Evolutionary conservation across 495 filamentous ascomycete species (phyloP).

Genomic region (Amniculicola lignicola): DNA sequence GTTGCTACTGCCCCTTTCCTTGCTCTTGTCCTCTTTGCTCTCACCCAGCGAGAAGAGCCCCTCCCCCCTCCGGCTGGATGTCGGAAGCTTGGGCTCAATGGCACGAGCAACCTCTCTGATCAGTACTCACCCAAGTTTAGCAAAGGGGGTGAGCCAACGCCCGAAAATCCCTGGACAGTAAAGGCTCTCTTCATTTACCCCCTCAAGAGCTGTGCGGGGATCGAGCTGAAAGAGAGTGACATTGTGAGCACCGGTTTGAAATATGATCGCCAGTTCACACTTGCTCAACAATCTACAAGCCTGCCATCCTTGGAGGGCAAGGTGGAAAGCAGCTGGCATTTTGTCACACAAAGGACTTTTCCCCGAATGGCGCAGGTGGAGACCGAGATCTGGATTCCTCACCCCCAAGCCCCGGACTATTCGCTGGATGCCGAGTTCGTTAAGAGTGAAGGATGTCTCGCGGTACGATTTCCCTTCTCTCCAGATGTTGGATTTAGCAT

Average conservation of each 20-base stretch:
- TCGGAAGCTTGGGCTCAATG: conserved; percentile 22
- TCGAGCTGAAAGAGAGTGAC: conserved; percentile 66
- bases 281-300: conserved; percentile 62
- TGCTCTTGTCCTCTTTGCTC: conserved; percentile 10
- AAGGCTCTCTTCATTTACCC: conserved; percentile 86
- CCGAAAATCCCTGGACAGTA: conserved; percentile 51
- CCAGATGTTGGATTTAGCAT: conserved; percentile 31
- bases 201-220: conserved; percentile 78
- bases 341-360: conserved; percentile 75
- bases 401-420: conserved; percentile 53
- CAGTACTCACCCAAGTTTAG: conserved; percentile 25
- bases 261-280: conserved; percentile 81
- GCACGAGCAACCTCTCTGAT: conserved; percentile 26
- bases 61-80: conserved; percentile 28
- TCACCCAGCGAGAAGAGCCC: conserved; percentile 11
- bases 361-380: conserved; percentile 67
- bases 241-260: conserved; percentile 70
- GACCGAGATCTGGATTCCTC: conserved; percentile 77
- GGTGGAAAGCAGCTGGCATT: conserved; percentile 62
- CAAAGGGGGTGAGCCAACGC: conserved; percentile 5
- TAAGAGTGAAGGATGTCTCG: conserved; percentile 54
- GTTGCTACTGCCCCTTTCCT: conserved; percentile 12
- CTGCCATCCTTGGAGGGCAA: conserved; percentile 37
- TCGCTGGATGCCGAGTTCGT: conserved; percentile 46
- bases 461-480: conserved; percentile 57